Evolutionary conservation across 1,139 yeast species (phyloP), one percentile per base, ranked within the genome.

Genomic region (Protomyces macrosporus): DNA sequence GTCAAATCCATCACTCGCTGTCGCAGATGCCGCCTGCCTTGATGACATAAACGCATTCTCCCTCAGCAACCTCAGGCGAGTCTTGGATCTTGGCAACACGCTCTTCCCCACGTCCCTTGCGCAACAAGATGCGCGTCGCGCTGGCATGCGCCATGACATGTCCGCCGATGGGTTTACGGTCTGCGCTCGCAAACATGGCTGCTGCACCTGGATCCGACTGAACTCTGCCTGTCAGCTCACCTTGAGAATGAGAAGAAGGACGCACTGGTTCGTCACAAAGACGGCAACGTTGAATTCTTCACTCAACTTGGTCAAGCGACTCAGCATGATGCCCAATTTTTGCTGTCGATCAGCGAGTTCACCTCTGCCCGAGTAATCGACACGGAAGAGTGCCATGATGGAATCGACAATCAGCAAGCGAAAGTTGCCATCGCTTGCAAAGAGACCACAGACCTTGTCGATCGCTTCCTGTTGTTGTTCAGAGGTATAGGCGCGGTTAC

Each of bases 191-290:
- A 75, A 84, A 84, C 63, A 84, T 72, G 1, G 86, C 82, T 63
- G 85, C 82, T 0, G 87, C 87, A 54, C 87, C 87, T 0, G 87
- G 87, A 69, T 84, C 87, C n/a, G 85, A 81, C 71, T 84, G 87
- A 9, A 83, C 86, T 35, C 65, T 60, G 33, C 4, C 12, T 23
- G 40, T 39, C 23, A 36, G 14, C 16, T 12, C 52, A 16, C 7
- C 42, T 32, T 14, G 14, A 33, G 34, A 33, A 30, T 35, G n/a
- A 50, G 53, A 9, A 16, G 35, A 23, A 23, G 23, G 23, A 23
- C 53, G 16, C 14, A 58, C 70, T 84, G 87, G 66, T 83, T 83
- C 1, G 87, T 83, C 74, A 83, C 74, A 67, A 84, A 82, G 0
- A 83, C 82, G 0, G 87, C 86, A 50, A 82, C 74, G 67, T 84